A percentile compares a stretch with the other conserved stretches of the same genome.
Evolutionary conservation across 495 filamentous ascomycete species (phyloP).

Genomic region (Xylaria bambusicola): DNA sequence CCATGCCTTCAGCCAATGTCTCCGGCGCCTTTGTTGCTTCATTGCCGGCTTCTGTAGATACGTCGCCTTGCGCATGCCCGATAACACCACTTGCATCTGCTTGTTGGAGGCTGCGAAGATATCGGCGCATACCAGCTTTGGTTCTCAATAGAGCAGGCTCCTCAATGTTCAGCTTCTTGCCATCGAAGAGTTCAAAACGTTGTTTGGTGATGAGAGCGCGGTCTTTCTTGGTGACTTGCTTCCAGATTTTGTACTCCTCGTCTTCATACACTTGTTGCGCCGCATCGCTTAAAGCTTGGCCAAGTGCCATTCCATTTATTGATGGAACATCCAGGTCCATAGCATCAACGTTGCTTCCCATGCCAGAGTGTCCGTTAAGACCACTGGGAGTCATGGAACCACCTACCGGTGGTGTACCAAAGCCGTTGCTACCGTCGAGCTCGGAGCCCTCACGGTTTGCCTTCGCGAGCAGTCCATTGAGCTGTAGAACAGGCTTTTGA

Average conservation of each 20-base stretch:
- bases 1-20: constrained; percentile 88
- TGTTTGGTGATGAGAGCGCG: constrained; percentile 80
- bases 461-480: constrained; percentile 54
- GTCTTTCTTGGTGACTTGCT: constrained; percentile 96
- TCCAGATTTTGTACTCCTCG: constrained; percentile 95
- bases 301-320: constrained; percentile 60
- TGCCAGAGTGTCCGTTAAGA: constrained; percentile 63
- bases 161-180: constrained; percentile 80
- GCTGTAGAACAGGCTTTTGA: constrained; percentile 56
- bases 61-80: constrained; percentile 43
- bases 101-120: constrained; percentile 71
- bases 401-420: constrained; percentile 77
- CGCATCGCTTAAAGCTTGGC: constrained; percentile 52
- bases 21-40: constrained; percentile 54
- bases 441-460: constrained; percentile 53
- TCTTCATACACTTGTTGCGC: constrained; percentile 66
- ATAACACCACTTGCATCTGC: constrained; percentile 48
- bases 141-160: constrained; percentile 83
- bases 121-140: constrained; percentile 67
- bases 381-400: constrained; percentile 77
- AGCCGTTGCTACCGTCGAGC: constrained; percentile 74
- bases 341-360: constrained; percentile 71
- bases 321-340: constrained; percentile 80
- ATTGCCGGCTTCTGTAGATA: constrained; percentile 41
- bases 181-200: constrained; percentile 80